These are phyloP conservation scores for Panicum hallii DNA, from an alignment of 202 grass and related monocot species.

Conservation along the genomic window DNA sequence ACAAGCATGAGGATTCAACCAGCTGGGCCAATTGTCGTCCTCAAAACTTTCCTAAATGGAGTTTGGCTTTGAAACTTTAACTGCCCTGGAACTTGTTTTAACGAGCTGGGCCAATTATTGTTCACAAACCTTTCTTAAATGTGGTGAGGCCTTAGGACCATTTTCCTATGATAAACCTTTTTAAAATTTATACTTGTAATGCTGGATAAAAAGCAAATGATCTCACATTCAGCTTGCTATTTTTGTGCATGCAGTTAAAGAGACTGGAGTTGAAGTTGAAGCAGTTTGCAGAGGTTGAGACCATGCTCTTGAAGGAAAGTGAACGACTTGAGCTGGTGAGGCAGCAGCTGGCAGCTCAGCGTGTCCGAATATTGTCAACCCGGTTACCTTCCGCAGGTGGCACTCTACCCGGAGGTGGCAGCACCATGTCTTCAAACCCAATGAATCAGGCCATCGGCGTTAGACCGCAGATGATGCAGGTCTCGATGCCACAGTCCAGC, in stretches of 20 bases:
- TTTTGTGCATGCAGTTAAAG: conserved; percentile 65
- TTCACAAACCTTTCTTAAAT: neutral
- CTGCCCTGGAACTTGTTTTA: conserved; percentile 21
- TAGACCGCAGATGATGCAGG: conserved; percentile 44
- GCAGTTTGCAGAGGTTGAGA: conserved; percentile 94
- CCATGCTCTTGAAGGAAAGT: conserved; percentile 83
- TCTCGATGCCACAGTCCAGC: conserved; percentile 44
- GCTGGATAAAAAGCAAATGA: neutral
- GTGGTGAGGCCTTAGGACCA: neutral
- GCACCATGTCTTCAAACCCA: conserved; percentile 46
- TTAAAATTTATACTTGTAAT: neutral
- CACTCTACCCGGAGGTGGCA: conserved; percentile 29
- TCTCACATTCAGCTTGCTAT: neutral
- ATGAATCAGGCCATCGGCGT: conserved; percentile 50
- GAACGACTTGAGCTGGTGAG: conserved; percentile 72
- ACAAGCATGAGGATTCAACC: neutral
- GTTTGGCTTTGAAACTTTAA: conserved; percentile 22
- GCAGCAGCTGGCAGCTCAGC: conserved; percentile 67
- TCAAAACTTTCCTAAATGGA: neutral
- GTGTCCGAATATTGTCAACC: conserved; percentile 60
- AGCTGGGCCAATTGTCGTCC: neutral
- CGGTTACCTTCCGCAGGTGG: conserved; percentile 36
- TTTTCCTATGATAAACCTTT: neutral
- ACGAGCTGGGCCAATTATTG: neutral
- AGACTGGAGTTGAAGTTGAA: conserved; percentile 97